Conservation (phyloP, 2,329 filamentous ascomycete genomes). For the Colletotrichum sp. region DNA sequence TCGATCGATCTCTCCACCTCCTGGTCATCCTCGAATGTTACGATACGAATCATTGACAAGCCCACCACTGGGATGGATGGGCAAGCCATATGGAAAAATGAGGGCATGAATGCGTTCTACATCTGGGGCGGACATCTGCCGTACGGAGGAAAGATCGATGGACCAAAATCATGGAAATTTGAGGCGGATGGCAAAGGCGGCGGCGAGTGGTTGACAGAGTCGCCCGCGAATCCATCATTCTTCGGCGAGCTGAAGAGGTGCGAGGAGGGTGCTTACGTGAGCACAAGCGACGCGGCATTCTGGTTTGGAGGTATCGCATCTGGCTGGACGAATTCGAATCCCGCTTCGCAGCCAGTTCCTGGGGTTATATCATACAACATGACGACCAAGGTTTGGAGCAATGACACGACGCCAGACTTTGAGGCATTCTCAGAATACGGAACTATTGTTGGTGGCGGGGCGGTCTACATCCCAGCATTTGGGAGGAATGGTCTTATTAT, state of each 20-base stretch:
- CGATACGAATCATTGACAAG: background rate
- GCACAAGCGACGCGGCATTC: background rate
- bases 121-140: constrained; percentile 15
- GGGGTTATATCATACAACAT: constrained; percentile 12
- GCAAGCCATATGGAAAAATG: constrained; percentile 6
- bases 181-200: constrained; percentile 10
- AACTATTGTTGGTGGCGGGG: background rate
- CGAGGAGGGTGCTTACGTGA: background rate
- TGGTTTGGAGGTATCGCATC: constrained; percentile 13
- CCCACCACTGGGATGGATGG: background rate
- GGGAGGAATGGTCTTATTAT: constrained; percentile 12
- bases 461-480: constrained; percentile 8
- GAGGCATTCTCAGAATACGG: constrained; percentile 4
- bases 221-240: background rate
- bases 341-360: background rate
- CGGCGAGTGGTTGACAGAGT: constrained; percentile 8
- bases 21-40: constrained; percentile 4
- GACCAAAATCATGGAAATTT: constrained; percentile 13
- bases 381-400: constrained; percentile 9
- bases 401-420: background rate
- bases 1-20: constrained; percentile 15
- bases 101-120: background rate
- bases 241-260: background rate
- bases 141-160: background rate
- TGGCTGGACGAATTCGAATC: background rate